These are phyloP conservation scores for Pichia heedii DNA, from an alignment of 805 yeast species.

Conservation along the genomic window DNA sequence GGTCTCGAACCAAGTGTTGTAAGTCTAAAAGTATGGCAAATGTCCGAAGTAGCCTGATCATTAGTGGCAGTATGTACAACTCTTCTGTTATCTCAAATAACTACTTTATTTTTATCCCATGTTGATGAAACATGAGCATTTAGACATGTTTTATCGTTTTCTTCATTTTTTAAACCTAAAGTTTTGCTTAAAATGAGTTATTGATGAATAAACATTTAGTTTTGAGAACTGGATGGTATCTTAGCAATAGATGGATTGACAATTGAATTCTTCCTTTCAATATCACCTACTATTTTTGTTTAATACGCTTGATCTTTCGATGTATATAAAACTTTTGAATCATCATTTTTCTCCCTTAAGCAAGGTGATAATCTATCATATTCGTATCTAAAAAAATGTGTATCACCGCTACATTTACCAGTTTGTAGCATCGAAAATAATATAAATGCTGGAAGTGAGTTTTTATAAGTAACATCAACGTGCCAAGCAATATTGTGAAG, in stretches of 20 bases:
- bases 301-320: constrained; percentile 61
- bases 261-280: constrained; percentile 56
- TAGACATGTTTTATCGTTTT: constrained; percentile 28
- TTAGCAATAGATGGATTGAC: constrained; percentile 60
- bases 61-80: constrained; percentile 58
- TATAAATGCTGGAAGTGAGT: constrained; percentile 65
- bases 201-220: constrained; percentile 50
- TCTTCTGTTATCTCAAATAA: constrained; percentile 72
- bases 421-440: constrained; percentile 52
- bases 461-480: constrained; percentile 66
- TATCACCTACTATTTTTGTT: constrained; percentile 45
- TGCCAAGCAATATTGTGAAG: constrained; percentile 48
- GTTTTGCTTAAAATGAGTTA: constrained; percentile 50
- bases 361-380: constrained; percentile 62
- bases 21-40: constrained; percentile 65
- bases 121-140: constrained; percentile 62
- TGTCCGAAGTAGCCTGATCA: constrained; percentile 59
- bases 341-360: constrained; percentile 48
- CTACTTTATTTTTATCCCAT: constrained; percentile 65
- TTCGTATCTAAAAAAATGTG: constrained; percentile 74
- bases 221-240: constrained; percentile 64
- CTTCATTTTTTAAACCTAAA: neutral
- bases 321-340: constrained; percentile 61
- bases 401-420: constrained; percentile 67
- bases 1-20: constrained; percentile 72